Percentiles rank a stretch among this genome's conserved stretches.
phyloP scores from a whole-genome alignment of 1,284 basidiomycete species.

The Malassezia cuniculi region DNA sequence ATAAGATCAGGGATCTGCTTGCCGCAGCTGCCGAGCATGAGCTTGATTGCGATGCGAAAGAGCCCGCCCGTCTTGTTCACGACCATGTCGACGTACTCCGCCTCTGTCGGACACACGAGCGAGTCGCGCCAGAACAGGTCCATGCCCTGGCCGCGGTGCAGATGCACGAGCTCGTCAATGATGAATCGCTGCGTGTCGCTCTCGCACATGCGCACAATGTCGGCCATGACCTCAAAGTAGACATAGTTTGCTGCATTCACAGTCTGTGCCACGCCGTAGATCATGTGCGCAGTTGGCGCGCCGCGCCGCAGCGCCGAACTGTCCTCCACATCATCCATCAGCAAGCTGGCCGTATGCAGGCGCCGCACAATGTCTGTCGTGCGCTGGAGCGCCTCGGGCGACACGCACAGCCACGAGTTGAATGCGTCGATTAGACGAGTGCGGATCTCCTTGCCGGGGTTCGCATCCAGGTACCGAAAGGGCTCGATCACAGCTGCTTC shows the following conservation, averaged over 20 bases:
- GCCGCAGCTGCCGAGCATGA: slow-evolving; percentile 61
- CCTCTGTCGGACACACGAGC: slow-evolving; percentile 79
- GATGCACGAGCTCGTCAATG: slow-evolving; percentile 60
- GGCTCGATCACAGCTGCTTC: slow-evolving; percentile 57
- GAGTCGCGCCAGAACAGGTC: slow-evolving; percentile 91
- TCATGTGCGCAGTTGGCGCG: slow-evolving; percentile 77
- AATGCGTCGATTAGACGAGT: slow-evolving; percentile 81
- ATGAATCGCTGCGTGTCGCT: slow-evolving; percentile 20
- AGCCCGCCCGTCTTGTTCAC: slow-evolving; percentile 97
- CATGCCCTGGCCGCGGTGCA: slow-evolving; percentile 89
- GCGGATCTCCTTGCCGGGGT: slow-evolving; percentile 87
- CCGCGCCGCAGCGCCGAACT: slow-evolving; percentile 79
- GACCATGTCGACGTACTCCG: slow-evolving; percentile 90
- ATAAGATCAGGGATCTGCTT: slow-evolving; percentile 44
- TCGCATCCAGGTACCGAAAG: slow-evolving; percentile 68
- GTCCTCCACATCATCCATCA: slow-evolving; percentile 97
- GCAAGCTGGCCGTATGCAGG: slow-evolving; percentile 83
- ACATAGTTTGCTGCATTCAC: slow-evolving; percentile 97
- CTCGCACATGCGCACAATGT: slow-evolving; percentile 56
- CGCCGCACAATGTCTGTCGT: slow-evolving; percentile 75
- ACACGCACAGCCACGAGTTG: slow-evolving; percentile 80
- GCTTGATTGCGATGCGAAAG: slow-evolving; percentile 78
- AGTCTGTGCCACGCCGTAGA: slow-evolving; percentile 89
- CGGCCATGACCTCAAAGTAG: slow-evolving; percentile 56
- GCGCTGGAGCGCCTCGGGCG: slow-evolving; percentile 55